phyloP scores from a whole-genome alignment of 202 grass and related monocot species.

The Carex sylvatica region DNA sequence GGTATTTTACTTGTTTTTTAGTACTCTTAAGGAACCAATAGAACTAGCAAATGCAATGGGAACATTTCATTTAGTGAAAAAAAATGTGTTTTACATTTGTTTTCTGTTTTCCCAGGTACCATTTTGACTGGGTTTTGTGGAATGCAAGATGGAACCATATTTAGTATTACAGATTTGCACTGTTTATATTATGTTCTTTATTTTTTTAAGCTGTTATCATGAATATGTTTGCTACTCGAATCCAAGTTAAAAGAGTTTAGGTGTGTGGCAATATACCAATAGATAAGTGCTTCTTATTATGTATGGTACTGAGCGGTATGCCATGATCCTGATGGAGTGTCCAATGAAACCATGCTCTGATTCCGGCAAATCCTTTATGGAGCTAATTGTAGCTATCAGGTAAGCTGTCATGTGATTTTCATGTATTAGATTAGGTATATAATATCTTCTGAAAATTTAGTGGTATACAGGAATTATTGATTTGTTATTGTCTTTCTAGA shows the following conservation, averaged over 20 bases:
- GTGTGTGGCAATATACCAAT: neutral
- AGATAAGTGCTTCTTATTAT: neutral
- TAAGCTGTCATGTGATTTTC: neutral
- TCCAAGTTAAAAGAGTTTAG: neutral
- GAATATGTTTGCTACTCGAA: neutral
- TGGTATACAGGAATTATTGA: neutral
- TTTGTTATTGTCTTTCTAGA: neutral
- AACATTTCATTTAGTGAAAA: neutral
- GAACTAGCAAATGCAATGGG: neutral
- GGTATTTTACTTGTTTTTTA: slow-evolving; percentile 1
- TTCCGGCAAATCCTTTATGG: neutral
- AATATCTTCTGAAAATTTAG: neutral
- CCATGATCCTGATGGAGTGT: neutral
- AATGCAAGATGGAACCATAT: neutral
- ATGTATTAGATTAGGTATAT: neutral
- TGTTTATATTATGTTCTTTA: neutral
- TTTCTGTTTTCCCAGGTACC: neutral
- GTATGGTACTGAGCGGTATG: neutral
- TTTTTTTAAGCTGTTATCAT: neutral
- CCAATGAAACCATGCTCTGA: neutral
- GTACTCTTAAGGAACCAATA: slow-evolving; percentile 28
- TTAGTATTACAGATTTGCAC: neutral
- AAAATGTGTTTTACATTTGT: neutral
- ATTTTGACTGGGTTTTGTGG: neutral
- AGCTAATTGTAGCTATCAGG: neutral